phyloP scores from a whole-genome alignment of 2,329 filamentous ascomycete genomes.

The Thyridium curvatum region DNA sequence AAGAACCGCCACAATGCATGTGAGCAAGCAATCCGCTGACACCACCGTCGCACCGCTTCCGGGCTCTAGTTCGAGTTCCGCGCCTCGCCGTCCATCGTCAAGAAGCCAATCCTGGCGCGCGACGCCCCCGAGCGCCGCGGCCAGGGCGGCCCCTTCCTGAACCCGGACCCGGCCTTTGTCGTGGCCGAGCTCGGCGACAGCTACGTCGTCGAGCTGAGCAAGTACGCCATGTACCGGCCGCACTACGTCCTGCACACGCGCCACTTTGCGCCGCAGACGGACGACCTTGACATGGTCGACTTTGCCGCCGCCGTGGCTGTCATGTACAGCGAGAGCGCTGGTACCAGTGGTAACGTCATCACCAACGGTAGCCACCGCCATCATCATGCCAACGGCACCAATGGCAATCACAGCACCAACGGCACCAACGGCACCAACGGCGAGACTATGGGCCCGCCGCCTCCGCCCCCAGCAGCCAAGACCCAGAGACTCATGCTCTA shows the following conservation, averaged over 20 bases:
- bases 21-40: too few relatives aligned
- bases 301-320: constrained; percentile 27
- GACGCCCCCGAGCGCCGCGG: constrained; percentile 16
- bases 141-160: constrained; percentile 15
- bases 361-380: too few relatives aligned
- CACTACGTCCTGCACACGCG: constrained; percentile 30
- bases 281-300: constrained; percentile 27
- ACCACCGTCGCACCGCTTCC: too few relatives aligned
- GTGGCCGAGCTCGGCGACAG: constrained; percentile 16
- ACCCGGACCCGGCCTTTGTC: constrained; percentile 21
- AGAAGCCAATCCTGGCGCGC: constrained; percentile 11
- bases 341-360: not conserved
- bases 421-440: too few relatives aligned
- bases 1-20: too few relatives aligned
- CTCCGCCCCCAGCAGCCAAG: constrained; percentile 10
- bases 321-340: constrained; percentile 15
- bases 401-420: too few relatives aligned
- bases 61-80: constrained; percentile 20
- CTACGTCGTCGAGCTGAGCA: constrained; percentile 27
- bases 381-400: too few relatives aligned
- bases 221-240: constrained; percentile 26
- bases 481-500: constrained; percentile 27
- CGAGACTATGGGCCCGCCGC: constrained; percentile 1
- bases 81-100: constrained; percentile 14
- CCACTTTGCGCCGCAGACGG: constrained; percentile 26